These are phyloP conservation scores for Yarrowia divulgata DNA, from an alignment of 805 yeast genomes.

Conservation along the genomic window DNA sequence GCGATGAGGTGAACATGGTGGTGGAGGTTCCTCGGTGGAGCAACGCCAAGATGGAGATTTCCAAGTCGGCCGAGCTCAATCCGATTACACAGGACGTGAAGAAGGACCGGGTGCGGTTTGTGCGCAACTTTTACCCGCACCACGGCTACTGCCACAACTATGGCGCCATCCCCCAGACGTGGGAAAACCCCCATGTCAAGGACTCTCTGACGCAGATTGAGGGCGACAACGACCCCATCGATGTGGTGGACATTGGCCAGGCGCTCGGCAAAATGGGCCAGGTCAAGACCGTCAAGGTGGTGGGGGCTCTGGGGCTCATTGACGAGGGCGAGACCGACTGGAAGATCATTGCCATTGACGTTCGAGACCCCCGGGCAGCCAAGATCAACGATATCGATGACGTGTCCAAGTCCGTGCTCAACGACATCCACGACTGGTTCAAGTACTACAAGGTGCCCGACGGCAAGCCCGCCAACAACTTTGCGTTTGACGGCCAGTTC, in stretches of 20 bases:
- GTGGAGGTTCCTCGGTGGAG: slow-evolving; percentile 99
- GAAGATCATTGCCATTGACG: slow-evolving; percentile 80
- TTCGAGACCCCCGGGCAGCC: slow-evolving; percentile 68
- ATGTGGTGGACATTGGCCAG: slow-evolving; percentile 88
- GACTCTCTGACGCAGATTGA: slow-evolving; percentile 57
- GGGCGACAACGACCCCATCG: slow-evolving; percentile 97
- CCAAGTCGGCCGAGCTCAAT: slow-evolving; percentile 63
- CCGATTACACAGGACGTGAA: slow-evolving; percentile 84
- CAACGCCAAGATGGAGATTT: slow-evolving; percentile 91
- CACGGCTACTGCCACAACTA: slow-evolving; percentile 88
- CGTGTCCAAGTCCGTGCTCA: slow-evolving; percentile 78
- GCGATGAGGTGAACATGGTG: slow-evolving; percentile 68
- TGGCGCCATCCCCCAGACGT: slow-evolving; percentile 70
- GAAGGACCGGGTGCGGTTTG: slow-evolving; percentile 77
- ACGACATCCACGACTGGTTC: slow-evolving; percentile 79
- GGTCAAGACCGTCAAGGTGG: slow-evolving; percentile 85
- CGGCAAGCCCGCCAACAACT: slow-evolving; percentile 76
- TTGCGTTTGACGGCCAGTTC: slow-evolving; percentile 77
- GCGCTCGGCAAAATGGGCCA: slow-evolving; percentile 65
- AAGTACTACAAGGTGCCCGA: slow-evolving; percentile 83
- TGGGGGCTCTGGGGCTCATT: slow-evolving; percentile 92
- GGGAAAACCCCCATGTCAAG: slow-evolving; percentile 88
- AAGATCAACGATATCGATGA: slow-evolving; percentile 69
- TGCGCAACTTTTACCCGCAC: slow-evolving; percentile 79
- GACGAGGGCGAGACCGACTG: slow-evolving; percentile 99